phyloP scores from a whole-genome alignment of 1,284 basidiomycete genomes.

The Heterobasidion parviporum region DNA sequence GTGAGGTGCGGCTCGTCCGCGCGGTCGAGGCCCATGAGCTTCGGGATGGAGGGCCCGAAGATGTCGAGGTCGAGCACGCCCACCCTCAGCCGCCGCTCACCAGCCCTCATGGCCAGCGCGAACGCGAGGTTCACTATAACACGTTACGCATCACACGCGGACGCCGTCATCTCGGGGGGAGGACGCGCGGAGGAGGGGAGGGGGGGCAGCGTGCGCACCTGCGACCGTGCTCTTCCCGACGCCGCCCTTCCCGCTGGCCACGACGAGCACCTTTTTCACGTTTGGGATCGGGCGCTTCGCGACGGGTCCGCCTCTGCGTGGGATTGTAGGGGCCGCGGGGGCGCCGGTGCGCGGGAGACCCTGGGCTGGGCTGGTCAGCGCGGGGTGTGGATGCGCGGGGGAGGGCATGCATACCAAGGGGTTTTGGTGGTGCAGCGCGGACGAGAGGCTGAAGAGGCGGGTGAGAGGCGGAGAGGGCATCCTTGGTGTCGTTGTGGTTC shows the following conservation, averaged over 20 bases:
- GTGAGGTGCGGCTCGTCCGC: conserved; percentile 79
- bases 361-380: conserved; percentile 29
- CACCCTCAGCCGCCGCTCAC: conserved; percentile 45
- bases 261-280: conserved; percentile 71
- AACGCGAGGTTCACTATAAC: conserved; percentile 76
- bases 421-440: no score
- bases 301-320: conserved; percentile 47
- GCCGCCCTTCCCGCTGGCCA: conserved; percentile 94
- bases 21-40: conserved; percentile 85
- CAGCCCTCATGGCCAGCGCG: conserved; percentile 46
- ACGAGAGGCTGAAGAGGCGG: no score
- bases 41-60: conserved; percentile 95
- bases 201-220: conserved; percentile 37
- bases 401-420: no score
- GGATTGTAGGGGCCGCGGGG: conserved; percentile 43
- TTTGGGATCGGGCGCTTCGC: conserved; percentile 55
- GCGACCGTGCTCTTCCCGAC: conserved; percentile 96
- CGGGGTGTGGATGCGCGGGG: background rate
- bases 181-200: background rate
- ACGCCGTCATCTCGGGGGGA: background rate
- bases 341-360: conserved; percentile 39
- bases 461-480: no score
- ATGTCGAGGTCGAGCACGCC: conserved; percentile 94
- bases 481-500: no score
- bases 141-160: background rate